Conservation (phyloP, 495 filamentous ascomycete genomes). For the Thermothielavioides terrestris region DNA sequence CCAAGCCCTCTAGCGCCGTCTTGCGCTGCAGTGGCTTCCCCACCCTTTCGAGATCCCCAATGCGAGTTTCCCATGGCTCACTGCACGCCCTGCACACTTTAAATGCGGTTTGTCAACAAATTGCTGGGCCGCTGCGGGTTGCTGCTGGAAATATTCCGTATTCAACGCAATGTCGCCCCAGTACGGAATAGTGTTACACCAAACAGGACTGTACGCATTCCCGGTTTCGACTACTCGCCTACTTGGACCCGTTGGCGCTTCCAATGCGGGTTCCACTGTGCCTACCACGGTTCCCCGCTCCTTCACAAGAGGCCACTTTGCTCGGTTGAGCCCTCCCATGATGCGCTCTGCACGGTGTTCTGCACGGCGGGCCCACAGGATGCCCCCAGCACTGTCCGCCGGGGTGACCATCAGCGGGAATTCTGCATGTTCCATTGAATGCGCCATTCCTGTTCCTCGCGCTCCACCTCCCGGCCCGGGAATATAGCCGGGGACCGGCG, state of each 20-base stretch:
- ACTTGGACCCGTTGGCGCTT: too few species aligned
- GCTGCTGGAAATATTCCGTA: not conserved
- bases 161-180: not conserved
- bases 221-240: too few species aligned
- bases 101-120: constrained; percentile 2
- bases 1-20: constrained; percentile 1
- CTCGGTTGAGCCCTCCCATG: too few species aligned
- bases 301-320: too few species aligned
- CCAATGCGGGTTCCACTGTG: too few species aligned
- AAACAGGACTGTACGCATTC: too few species aligned
- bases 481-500: not conserved
- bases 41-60: constrained; percentile 7
- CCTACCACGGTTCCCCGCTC: too few species aligned
- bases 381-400: not conserved
- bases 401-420: not conserved
- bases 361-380: not conserved
- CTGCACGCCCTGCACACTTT: not conserved
- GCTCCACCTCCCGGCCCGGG: not conserved
- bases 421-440: constrained; percentile 1
- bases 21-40: not conserved
- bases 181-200: not conserved
- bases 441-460: constrained; percentile 6
- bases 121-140: not conserved
- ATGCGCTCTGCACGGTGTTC: too few species aligned
- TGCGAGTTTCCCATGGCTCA: constrained; percentile 7